These are phyloP conservation scores for Scutellospora calospora DNA, from an alignment of 371 early-diverging fungal species.

Conservation along the genomic window DNA sequence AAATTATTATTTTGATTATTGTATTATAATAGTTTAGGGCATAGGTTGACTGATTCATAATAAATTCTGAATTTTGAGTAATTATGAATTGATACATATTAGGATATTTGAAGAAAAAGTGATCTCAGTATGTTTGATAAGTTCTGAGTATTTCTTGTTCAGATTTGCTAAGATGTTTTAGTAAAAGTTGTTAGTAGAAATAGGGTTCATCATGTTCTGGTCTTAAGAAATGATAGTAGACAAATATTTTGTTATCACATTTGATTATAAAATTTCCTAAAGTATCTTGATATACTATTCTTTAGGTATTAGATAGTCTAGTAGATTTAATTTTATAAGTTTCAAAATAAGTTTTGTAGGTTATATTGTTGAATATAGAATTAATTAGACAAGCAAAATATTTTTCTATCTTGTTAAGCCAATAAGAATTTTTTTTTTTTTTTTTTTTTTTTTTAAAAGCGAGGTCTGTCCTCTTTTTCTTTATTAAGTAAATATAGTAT, in stretches of 20 bases:
- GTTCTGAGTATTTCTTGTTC: background rate
- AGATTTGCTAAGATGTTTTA: background rate
- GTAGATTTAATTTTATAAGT: background rate
- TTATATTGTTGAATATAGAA: background rate
- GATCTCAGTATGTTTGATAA: too few species aligned
- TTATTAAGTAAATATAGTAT: too few species aligned
- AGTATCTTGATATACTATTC: background rate
- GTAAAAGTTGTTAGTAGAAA: background rate
- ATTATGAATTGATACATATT: too few species aligned
- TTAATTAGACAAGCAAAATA: background rate
- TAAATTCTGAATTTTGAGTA: too few species aligned
- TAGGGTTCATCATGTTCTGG: background rate
- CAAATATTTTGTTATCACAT: background rate
- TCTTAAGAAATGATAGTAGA: background rate
- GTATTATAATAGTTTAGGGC: too few species aligned
- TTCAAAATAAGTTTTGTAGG: constrained; percentile 7
- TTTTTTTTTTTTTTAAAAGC: too few species aligned
- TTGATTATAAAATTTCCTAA: background rate
- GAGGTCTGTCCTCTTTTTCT: too few species aligned
- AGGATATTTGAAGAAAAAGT: too few species aligned
- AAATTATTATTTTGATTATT: too few species aligned
- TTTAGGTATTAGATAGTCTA: background rate
- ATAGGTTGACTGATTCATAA: too few species aligned
- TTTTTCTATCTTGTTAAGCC: background rate
- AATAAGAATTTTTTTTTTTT: background rate